These are phyloP conservation scores for Quercus berberidifolia DNA, from an alignment of 306 rosid species.

Conservation along the genomic window DNA sequence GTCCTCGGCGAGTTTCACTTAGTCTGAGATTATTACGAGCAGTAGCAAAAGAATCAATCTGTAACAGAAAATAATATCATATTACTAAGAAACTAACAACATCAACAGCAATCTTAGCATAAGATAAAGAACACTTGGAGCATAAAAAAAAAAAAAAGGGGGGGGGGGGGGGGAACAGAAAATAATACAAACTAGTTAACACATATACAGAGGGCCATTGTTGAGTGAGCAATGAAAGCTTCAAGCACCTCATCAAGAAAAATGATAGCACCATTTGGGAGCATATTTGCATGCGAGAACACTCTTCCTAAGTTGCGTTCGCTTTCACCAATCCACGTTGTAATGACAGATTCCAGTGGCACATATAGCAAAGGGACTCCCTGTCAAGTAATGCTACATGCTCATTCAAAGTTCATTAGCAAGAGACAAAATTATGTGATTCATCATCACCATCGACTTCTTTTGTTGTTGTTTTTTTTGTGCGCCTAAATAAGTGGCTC, in stretches of 20 bases:
- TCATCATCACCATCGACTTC: no score
- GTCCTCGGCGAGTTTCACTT: slow-evolving; percentile 78
- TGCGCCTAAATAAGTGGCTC: neutral
- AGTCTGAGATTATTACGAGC: slow-evolving; percentile 40
- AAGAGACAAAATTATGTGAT: neutral
- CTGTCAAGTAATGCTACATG: slow-evolving; percentile 42
- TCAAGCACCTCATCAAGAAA: slow-evolving; percentile 74
- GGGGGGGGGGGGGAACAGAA: no score
- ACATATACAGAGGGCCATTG: neutral
- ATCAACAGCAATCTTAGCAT: neutral
- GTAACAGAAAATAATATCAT: slow-evolving; percentile 17
- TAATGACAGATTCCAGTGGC: slow-evolving; percentile 79
- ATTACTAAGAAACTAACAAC: neutral
- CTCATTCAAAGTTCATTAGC: slow-evolving; percentile 8
- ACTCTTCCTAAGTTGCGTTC: slow-evolving; percentile 76
- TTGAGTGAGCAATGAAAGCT: slow-evolving; percentile 5
- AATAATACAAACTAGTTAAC: neutral
- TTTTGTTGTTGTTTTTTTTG: no score
- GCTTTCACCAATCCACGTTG: slow-evolving; percentile 88
- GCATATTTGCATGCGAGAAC: slow-evolving; percentile 71
- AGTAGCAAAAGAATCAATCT: slow-evolving; percentile 81
- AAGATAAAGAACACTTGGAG: neutral
- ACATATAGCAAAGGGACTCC: slow-evolving; percentile 81
- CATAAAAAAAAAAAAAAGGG: neutral
- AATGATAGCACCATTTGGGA: slow-evolving; percentile 78